These are phyloP conservation scores for Monosporascus ibericus DNA, from an alignment of 2,329 filamentous ascomycete genomes.

Conservation along the genomic window DNA sequence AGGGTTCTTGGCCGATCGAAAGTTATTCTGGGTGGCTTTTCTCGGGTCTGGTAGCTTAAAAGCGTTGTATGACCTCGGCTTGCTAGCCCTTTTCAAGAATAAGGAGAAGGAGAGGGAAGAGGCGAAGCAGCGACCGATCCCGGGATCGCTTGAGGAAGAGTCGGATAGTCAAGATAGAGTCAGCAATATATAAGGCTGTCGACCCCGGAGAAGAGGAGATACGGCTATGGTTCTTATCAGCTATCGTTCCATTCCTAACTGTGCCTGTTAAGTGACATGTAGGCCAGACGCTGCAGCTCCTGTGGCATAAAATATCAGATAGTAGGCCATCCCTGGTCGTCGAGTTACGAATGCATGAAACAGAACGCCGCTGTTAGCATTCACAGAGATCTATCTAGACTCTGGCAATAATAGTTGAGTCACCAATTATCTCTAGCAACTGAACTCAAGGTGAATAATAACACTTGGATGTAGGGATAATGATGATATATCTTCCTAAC, in stretches of 20 bases:
- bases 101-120: constrained; percentile 11
- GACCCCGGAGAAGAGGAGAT: not conserved
- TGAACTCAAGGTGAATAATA: too few species aligned
- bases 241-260: not conserved
- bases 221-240: not conserved
- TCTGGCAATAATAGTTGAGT: too few species aligned
- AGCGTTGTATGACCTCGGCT: constrained; percentile 52
- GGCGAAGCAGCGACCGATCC: not conserved
- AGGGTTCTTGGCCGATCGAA: constrained; percentile 51
- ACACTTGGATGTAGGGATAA: too few species aligned
- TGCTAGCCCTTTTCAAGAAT: constrained; percentile 43
- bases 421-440: too few species aligned
- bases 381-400: too few species aligned
- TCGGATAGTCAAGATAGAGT: not conserved
- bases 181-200: not conserved
- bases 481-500: too few species aligned
- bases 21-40: constrained; percentile 57
- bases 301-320: too few species aligned
- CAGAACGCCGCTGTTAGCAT: too few species aligned
- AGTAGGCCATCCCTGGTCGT: too few species aligned
- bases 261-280: not conserved
- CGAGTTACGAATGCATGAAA: too few species aligned
- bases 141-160: not conserved
- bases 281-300: too few species aligned
- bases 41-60: constrained; percentile 58